These are phyloP conservation scores for Skeletonema menzelii DNA, from an alignment of 108 stramenopile species.

Conservation along the genomic window DNA sequence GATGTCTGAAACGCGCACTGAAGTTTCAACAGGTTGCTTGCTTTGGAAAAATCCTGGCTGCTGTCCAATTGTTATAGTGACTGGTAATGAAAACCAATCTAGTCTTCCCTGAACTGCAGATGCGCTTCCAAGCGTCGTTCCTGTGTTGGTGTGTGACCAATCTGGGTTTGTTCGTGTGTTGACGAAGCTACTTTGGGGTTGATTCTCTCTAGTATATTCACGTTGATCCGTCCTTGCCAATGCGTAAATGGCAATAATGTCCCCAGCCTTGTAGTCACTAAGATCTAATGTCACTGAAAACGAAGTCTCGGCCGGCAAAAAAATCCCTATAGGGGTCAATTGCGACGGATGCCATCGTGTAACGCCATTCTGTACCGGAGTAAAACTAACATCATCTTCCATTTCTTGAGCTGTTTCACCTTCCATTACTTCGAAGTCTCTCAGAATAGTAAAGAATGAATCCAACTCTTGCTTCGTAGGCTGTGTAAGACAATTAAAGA, in stretches of 20 bases:
- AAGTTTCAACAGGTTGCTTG: conserved; percentile 18
- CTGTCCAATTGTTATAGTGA: conserved; percentile 57
- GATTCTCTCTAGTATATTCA: conserved; percentile 49
- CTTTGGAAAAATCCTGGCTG: conserved; percentile 30
- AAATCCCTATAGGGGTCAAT: neutral
- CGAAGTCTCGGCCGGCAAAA: conserved; percentile 40
- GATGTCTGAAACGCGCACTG: conserved; percentile 24
- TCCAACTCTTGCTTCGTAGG: conserved; percentile 50
- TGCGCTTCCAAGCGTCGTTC: conserved; percentile 35
- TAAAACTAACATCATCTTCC: conserved; percentile 33
- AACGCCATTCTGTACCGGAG: conserved; percentile 30
- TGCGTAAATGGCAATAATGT: conserved; percentile 60
- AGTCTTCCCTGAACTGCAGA: conserved; percentile 75
- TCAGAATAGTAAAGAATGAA: conserved; percentile 34
- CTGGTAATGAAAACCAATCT: conserved; percentile 80
- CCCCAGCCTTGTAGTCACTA: conserved; percentile 42
- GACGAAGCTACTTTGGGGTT: conserved; percentile 85
- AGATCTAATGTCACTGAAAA: conserved; percentile 62
- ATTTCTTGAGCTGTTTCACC: conserved; percentile 39
- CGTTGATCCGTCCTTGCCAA: conserved; percentile 68
- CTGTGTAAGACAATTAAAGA: conserved; percentile 56
- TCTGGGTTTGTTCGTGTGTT: conserved; percentile 89
- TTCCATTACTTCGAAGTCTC: conserved; percentile 39
- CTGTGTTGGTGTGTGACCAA: conserved; percentile 58
- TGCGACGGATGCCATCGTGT: conserved; percentile 41